Percentiles rank a stretch among this genome's conserved stretches.
Conservation (phyloP, 148 eudicot genomes). For the Cornus kousa region DNA sequence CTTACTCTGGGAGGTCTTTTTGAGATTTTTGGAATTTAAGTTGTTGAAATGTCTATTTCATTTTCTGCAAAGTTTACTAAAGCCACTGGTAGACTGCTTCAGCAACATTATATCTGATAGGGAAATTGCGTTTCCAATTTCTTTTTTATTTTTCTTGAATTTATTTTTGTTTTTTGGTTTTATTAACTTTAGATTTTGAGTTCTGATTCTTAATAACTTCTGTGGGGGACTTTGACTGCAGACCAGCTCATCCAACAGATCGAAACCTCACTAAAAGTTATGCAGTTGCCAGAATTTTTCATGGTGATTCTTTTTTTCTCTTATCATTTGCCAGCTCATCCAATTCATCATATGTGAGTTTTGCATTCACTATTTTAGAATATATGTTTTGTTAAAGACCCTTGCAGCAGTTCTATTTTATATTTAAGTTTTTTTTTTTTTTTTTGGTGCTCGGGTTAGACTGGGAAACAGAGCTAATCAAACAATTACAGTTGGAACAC, state of each 20-base stretch:
- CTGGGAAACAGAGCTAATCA: constrained; percentile 1
- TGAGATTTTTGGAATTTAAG: neutral
- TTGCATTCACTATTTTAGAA: no score
- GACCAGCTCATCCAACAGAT: constrained; percentile 56
- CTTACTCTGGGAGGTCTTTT: neutral
- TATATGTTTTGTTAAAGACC: neutral
- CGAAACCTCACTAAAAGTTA: constrained; percentile 48
- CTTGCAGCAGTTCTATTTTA: neutral
- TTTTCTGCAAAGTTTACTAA: neutral
- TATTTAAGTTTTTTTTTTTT: no score
- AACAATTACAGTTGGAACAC: neutral
- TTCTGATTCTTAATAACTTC: neutral
- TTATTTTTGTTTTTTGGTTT: neutral
- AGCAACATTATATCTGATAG: neutral
- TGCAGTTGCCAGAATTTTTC: constrained; percentile 36
- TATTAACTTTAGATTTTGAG: neutral
- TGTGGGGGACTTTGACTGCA: constrained; percentile 51
- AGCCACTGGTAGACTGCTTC: neutral
- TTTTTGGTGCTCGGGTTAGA: constrained; percentile 3
- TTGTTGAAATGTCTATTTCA: neutral
- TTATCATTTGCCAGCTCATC: neutral
- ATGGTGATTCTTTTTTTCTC: neutral
- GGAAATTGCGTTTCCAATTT: neutral
- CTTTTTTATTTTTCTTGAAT: constrained; percentile 1
- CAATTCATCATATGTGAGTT: no score